Evolutionary conservation across 108 stramenopile species (phyloP).

Genomic region (Nitzschia sp.): DNA sequence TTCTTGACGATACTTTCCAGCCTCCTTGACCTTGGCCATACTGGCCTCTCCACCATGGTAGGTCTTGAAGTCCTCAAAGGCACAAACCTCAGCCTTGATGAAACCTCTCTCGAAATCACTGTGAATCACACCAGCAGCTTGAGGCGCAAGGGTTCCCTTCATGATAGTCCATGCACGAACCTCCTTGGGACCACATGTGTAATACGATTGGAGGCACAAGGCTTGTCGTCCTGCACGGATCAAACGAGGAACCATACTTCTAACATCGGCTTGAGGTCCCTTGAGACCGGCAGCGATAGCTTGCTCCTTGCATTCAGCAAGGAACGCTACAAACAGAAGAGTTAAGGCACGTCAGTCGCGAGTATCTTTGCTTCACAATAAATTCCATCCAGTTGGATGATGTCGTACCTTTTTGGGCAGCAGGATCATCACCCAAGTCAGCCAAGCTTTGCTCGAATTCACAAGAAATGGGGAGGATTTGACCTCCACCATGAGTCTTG

Average conservation of each 20-base stretch:
- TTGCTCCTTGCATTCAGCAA: slow-evolving; percentile 77
- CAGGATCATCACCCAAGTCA: slow-evolving; percentile 72
- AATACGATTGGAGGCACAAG: slow-evolving; percentile 95
- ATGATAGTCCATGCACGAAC: slow-evolving; percentile 99
- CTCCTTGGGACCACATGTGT: slow-evolving; percentile 99
- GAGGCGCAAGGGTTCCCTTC: slow-evolving; percentile 87
- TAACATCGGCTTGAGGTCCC: slow-evolving; percentile 84
- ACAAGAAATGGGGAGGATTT: slow-evolving; percentile 96
- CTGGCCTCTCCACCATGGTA: slow-evolving; percentile 83
- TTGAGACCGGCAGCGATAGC: slow-evolving; percentile 81
- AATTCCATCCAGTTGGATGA: neutral
- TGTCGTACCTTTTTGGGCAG: slow-evolving; percentile 60
- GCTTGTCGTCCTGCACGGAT: slow-evolving; percentile 94
- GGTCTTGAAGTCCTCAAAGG: slow-evolving; percentile 96
- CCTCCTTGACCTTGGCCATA: slow-evolving; percentile 97
- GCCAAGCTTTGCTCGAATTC: slow-evolving; percentile 95
- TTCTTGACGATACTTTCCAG: slow-evolving; percentile 97
- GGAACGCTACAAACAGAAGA: slow-evolving; percentile 50
- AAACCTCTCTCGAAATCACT: slow-evolving; percentile 99
- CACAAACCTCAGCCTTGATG: slow-evolving; percentile 97
- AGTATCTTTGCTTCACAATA: neutral
- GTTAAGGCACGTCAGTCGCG: neutral
- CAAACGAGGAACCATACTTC: slow-evolving; percentile 91
- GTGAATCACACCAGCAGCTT: slow-evolving; percentile 98
- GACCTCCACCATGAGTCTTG: slow-evolving; percentile 93